Conservation (phyloP, 768 basidiomycete species). For the Boletus pseudo-olivaceus region DNA sequence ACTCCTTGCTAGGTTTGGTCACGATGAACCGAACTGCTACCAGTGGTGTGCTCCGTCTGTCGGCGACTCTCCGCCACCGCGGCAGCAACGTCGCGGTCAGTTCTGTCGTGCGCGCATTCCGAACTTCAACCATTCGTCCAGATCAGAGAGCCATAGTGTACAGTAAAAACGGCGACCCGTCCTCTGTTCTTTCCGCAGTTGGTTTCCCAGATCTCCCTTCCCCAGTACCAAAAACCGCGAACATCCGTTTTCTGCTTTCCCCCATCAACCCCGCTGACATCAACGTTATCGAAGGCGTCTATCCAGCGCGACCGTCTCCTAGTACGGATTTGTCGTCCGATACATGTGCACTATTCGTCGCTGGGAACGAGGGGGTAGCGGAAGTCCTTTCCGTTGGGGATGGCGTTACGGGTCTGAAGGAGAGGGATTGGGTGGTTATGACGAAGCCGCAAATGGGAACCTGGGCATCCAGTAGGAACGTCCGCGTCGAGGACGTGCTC, state of each 20-base stretch:
- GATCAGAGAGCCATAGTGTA: constrained; percentile 67
- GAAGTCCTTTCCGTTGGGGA: constrained; percentile 59
- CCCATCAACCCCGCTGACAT: constrained; percentile 82
- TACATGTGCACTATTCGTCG: constrained; percentile 48
- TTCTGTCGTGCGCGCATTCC: constrained; percentile 21
- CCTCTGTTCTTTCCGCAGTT: constrained; percentile 52
- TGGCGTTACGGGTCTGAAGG: constrained; percentile 44
- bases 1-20: background rate
- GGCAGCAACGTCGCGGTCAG: background rate
- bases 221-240: constrained; percentile 55
- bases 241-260: constrained; percentile 63
- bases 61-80: background rate
- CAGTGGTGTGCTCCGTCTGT: background rate
- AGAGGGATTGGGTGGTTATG: constrained; percentile 75
- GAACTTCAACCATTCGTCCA: constrained; percentile 27
- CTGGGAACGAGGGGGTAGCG: constrained; percentile 77
- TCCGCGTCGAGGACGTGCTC: constrained; percentile 54
- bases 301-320: constrained; percentile 58
- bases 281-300: constrained; percentile 81
- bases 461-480: constrained; percentile 60
- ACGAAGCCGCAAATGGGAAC: constrained; percentile 68
- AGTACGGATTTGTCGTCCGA: constrained; percentile 34
- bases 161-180: constrained; percentile 55
- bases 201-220: constrained; percentile 50
- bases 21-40: constrained; percentile 1